phyloP scores from a whole-genome alignment of 129 eudicot genomes.

The Gnaphalium uliginosum region DNA sequence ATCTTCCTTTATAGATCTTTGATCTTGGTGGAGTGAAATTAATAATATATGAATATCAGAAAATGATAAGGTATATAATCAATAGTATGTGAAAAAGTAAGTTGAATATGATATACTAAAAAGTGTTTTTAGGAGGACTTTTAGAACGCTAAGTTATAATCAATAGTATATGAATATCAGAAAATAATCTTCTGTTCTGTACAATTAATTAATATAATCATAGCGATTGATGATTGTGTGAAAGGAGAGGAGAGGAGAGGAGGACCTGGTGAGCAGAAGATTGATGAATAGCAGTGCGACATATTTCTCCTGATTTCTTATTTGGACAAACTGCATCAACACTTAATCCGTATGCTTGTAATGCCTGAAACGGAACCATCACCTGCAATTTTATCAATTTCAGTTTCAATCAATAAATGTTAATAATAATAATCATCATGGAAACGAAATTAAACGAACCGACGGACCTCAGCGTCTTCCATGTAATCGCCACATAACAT shows the following conservation, averaged over 20 bases:
- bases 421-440: background rate
- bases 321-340: slow-evolving; percentile 98
- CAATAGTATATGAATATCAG: background rate
- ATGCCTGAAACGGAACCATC: slow-evolving; percentile 97
- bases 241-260: too few relatives aligned
- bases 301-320: slow-evolving; percentile 73
- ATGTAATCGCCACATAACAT: slow-evolving; percentile 85
- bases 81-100: too few relatives aligned
- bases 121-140: too few relatives aligned
- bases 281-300: slow-evolving; percentile 87
- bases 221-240: too few relatives aligned
- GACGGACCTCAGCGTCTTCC: slow-evolving; percentile 82
- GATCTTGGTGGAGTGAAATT: too few relatives aligned
- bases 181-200: too few relatives aligned
- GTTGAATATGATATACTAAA: background rate
- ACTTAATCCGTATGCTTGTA: slow-evolving; percentile 73
- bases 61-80: too few relatives aligned
- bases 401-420: background rate
- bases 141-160: background rate
- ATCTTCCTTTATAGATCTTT: too few relatives aligned
- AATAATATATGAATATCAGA: too few relatives aligned
- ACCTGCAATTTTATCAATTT: slow-evolving; percentile 42
- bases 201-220: too few relatives aligned
- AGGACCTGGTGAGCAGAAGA: slow-evolving; percentile 56
- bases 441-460: background rate